Evolutionary conservation across 225 moss, liverwort and hornwort genomes (phyloP), one percentile per base, ranked within the genome.

Genomic region (Climacium dendroides): DNA sequence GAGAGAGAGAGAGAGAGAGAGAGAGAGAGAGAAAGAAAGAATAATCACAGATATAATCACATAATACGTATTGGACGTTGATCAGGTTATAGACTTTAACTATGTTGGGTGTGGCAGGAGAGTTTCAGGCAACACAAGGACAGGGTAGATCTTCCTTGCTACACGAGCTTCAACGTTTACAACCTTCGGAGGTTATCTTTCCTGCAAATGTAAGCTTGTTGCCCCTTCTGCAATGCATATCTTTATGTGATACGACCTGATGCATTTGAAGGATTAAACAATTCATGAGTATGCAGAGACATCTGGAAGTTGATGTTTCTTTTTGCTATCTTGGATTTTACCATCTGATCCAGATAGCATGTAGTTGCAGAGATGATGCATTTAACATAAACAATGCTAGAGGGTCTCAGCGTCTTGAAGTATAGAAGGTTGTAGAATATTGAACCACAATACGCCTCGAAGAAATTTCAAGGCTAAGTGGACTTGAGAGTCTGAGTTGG

Each of bases 81-180:
- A 77, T 87, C 81, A 71, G 55, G 39, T 84, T 83, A 43, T 59
- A 47, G 70, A 76, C 63, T 87, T 86, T 28, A 85, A 85, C 60
- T 58, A 29, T 62, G 57, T 86, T 90, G 57, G 67, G 72, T 91
- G 75, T 92, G 89, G 90, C 95, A 95, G 95, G 95, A 82, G 95
- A 95, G 89, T 95, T 95, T 87, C 91, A 89, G 89, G 93, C 92
- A 85, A 93, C 94, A 85, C 94, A 95, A 88, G 90, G 92, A 52
- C 93, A 92, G 87, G 94, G 94, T 75, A 93, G 92, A 87, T 78
- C 90, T 78, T 89, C 90, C 59, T 90, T 94, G 87, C 83, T 95
- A 35, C 93, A 91, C 62, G 95, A 94, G 83, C 89, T 95, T 78
- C 95, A 93, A 59, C 95, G 95, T 76, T 86, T 95, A 50, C 94